Evolutionary conservation across 768 basidiomycete species (phyloP).

Genomic region (Pholiota molesta): DNA sequence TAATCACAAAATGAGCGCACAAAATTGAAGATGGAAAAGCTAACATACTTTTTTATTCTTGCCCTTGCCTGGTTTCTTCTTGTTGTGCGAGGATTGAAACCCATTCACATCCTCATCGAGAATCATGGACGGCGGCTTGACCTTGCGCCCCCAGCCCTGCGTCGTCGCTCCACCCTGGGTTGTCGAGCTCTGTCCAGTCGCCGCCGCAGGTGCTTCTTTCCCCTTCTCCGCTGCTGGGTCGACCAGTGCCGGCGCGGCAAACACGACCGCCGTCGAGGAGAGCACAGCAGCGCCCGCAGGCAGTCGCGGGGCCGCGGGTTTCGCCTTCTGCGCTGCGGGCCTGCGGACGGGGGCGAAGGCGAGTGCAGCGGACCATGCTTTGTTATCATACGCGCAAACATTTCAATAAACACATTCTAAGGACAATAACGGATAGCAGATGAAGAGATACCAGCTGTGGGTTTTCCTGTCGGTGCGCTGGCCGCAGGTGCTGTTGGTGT

Average conservation of each 20-base stretch:
- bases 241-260: constrained; percentile 67
- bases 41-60: constrained; percentile 64
- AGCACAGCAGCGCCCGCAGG: constrained; percentile 66
- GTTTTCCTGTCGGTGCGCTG: constrained; percentile 39
- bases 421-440: constrained; percentile 48
- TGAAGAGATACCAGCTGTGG: constrained; percentile 63
- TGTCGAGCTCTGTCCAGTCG: background rate
- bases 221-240: constrained; percentile 33
- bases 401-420: constrained; percentile 64
- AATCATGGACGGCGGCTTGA: constrained; percentile 90
- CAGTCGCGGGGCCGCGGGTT: constrained; percentile 51
- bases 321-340: constrained; percentile 57
- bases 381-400: constrained; percentile 37
- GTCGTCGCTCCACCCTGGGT: constrained; percentile 32
- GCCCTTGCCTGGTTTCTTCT: constrained; percentile 57
- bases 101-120: constrained; percentile 90
- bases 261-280: constrained; percentile 67
- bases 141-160: constrained; percentile 84
- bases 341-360: constrained; percentile 86
- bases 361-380: constrained; percentile 90
- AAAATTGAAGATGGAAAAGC: background rate
- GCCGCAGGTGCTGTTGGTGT: constrained; percentile 26
- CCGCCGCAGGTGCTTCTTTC: background rate
- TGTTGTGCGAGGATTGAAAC: constrained; percentile 63
- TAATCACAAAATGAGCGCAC: constrained; percentile 26